phyloP scores from a whole-genome alignment of 2,329 filamentous ascomycete genomes.

The Cladosporium austrohemisphaericum region DNA sequence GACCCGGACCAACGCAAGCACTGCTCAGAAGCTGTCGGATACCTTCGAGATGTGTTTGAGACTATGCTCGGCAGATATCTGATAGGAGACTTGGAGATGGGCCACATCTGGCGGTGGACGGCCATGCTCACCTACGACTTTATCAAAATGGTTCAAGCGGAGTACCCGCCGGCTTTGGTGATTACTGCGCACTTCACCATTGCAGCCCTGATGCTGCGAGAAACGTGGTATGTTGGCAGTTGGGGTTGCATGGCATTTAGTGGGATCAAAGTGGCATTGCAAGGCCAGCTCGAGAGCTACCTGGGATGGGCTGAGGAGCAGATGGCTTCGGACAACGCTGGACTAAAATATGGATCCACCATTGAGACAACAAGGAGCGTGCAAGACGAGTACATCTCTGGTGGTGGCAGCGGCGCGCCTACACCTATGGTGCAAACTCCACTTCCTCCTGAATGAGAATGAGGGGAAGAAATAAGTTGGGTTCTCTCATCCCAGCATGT shows the following conservation, averaged over 20 bases:
- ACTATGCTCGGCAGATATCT: neutral
- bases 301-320: slow-evolving; percentile 9
- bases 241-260: slow-evolving; percentile 23
- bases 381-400: neutral
- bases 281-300: neutral
- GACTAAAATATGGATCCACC: slow-evolving; percentile 4
- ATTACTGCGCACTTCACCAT: slow-evolving; percentile 25
- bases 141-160: slow-evolving; percentile 18
- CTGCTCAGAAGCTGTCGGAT: slow-evolving; percentile 1
- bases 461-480: neutral
- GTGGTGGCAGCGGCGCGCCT: neutral
- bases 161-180: slow-evolving; percentile 22
- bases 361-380: slow-evolving; percentile 4
- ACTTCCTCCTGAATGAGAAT: slow-evolving; percentile 4
- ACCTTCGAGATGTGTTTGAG: neutral
- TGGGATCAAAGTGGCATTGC: slow-evolving; percentile 18
- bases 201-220: slow-evolving; percentile 16
- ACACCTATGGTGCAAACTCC: slow-evolving; percentile 11
- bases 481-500: too few species aligned
- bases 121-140: slow-evolving; percentile 17
- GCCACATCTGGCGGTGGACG: slow-evolving; percentile 13
- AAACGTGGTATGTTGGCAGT: slow-evolving; percentile 21
- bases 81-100: neutral
- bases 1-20: slow-evolving; percentile 5
- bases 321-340: slow-evolving; percentile 13